Evolutionary conservation across 805 yeast genomes (phyloP).

Genomic region (Yarrowia sp.): DNA sequence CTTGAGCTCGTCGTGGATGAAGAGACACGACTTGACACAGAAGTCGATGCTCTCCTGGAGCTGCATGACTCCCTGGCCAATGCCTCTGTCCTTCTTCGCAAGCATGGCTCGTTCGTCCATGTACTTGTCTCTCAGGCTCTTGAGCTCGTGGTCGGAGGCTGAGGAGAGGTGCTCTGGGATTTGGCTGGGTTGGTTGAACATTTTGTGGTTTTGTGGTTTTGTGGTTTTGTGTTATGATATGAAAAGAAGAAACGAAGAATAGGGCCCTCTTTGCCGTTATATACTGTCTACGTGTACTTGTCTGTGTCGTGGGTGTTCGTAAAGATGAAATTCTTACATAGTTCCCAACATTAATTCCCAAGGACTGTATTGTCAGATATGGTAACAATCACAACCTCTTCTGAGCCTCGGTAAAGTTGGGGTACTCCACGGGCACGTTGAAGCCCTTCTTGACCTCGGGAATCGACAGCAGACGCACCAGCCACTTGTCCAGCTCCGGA

Average conservation of each 20-base stretch:
- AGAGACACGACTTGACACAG: slow-evolving; percentile 6
- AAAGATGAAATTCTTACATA: not conserved
- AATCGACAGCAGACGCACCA: slow-evolving; percentile 86
- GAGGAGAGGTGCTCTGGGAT: not conserved
- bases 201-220: not conserved
- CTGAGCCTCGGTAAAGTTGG: slow-evolving; percentile 8
- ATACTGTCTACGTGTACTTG: not conserved
- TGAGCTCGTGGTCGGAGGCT: not conserved
- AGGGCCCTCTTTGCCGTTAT: not conserved
- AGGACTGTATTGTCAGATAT: too few relatives aligned
- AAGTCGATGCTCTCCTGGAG: slow-evolving; percentile 9
- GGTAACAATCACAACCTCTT: not conserved
- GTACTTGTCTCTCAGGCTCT: not conserved
- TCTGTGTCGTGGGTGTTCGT: not conserved
- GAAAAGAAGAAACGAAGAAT: not conserved
- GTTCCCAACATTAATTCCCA: too few relatives aligned
- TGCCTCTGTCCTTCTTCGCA: not conserved
- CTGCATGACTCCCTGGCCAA: slow-evolving; percentile 8
- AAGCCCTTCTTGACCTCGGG: slow-evolving; percentile 58
- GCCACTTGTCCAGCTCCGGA: slow-evolving; percentile 83
- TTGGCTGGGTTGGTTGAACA: slow-evolving; percentile 15
- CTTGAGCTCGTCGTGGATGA: slow-evolving; percentile 2
- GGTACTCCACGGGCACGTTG: slow-evolving; percentile 31
- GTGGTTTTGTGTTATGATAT: not conserved
- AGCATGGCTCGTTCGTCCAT: not conserved